A percentile compares a stretch with the other conserved stretches of the same genome.
Evolutionary conservation across 495 filamentous ascomycete genomes (phyloP).

Genomic region (Acidiella bohemica): DNA sequence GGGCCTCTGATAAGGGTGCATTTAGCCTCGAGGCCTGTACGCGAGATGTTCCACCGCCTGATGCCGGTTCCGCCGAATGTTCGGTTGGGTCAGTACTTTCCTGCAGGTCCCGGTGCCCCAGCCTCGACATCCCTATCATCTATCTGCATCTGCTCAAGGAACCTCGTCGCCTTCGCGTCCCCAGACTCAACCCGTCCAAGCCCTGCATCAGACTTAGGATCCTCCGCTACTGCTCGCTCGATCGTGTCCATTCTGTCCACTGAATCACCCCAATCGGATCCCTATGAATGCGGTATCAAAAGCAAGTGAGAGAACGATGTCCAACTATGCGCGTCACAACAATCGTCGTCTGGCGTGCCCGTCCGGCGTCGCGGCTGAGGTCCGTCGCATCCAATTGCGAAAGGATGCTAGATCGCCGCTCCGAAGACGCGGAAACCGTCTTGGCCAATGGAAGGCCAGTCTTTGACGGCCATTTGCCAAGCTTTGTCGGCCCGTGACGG

Average conservation of each 20-base stretch:
- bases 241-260: conserved; percentile 12
- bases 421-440: no score
- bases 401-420: no score
- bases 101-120: background rate
- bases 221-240: conserved; percentile 9
- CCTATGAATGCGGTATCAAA: background rate
- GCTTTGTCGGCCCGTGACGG: background rate
- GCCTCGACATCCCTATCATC: conserved; percentile 1
- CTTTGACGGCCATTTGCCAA: background rate
- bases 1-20: background rate
- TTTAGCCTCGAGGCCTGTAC: no score
- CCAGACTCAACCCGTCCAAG: background rate
- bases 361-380: no score
- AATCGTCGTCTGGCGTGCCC: no score
- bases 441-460: background rate
- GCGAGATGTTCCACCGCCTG: no score
- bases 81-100: no score
- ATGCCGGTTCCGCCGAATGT: no score
- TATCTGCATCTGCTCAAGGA: background rate
- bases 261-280: background rate
- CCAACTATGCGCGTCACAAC: no score
- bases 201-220: conserved; percentile 5
- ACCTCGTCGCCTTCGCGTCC: background rate
- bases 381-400: no score
- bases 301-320: background rate